These are phyloP conservation scores for Leonotis leonurus DNA, from an alignment of 257 asterid genomes.

Conservation along the genomic window DNA sequence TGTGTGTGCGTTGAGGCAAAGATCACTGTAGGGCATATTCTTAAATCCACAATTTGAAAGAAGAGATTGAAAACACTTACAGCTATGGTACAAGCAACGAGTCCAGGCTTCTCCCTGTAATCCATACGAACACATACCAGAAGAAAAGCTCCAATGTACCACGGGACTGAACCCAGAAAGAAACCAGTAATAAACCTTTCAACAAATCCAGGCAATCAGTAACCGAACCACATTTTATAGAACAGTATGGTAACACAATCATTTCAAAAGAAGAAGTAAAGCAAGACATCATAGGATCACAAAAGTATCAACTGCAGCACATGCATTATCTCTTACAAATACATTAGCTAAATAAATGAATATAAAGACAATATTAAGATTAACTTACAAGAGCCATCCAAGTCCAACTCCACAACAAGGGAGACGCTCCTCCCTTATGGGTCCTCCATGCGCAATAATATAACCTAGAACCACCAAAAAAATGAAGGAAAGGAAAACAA, in stretches of 20 bases:
- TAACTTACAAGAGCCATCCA: conserved; percentile 87
- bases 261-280: conserved; percentile 3
- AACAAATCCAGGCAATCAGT: conserved; percentile 13
- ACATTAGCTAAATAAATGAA: background rate
- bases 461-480: conserved; percentile 42
- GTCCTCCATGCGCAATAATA: conserved; percentile 50
- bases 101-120: conserved; percentile 90
- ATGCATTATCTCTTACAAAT: too few relatives aligned
- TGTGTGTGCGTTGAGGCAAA: background rate
- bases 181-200: conserved; percentile 75
- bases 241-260: background rate
- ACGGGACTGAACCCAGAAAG: conserved; percentile 77
- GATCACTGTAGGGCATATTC: background rate
- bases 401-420: conserved; percentile 94
- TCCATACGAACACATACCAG: conserved; percentile 73
- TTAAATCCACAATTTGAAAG: background rate
- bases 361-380: background rate
- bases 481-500: background rate
- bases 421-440: conserved; percentile 51
- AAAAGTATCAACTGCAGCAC: too few relatives aligned
- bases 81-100: conserved; percentile 71
- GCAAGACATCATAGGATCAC: conserved; percentile 9
- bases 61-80: conserved; percentile 44
- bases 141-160: conserved; percentile 84
- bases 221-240: background rate